Base-by-base conservation (phyloP, 75 land plant genomes). In the Isoetes taiwanensis region DNA sequence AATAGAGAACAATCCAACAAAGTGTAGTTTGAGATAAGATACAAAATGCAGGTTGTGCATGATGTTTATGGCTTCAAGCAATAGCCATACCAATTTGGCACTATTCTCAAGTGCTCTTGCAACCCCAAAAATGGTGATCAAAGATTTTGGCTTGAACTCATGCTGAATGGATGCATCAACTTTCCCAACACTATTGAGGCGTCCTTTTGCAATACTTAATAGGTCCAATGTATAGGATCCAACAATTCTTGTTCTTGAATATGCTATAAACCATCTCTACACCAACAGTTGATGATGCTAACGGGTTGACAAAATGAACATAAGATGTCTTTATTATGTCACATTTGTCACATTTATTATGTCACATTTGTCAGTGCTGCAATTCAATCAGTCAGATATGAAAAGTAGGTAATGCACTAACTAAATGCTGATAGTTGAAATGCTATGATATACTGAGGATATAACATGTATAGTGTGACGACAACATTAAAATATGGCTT, bases 61-160 rank as follows among this genome's bases (percentile, higher is more conserved):
- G n/a, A n/a, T n/a, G n/a, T n/a, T 81, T 71, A 82, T 10, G 85
- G 78, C 64, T 72, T 78, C 64, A 82, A 63, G 71, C 68, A 31
- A 82, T 3, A 8, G 78, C 56, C n/a, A 82, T 3, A 81, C 85
- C 8, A 78, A 21, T 42, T 69, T 81, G 23, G 84, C 43, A 30
- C 55, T 39, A 6, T 59, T 34, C 54, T 57, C 50, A 24, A 54
- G 52, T 10, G 68, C 68, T 60, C 70, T 75, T 6, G 74, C 52
- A 60, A 78, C 79, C 1, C 69, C 76, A 23, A 78, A 82, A 12
- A 82, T 11, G 0, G 86, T 82, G 26, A 76, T 32, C 24, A 70
- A 30, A 12, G 86, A 82, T 32, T 79, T 82, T 3, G 82, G 86
- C 62, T 73, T 62, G 79, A 78, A 79, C 53, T 82, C 78, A 11